Percentiles rank a stretch among this genome's conserved stretches.
phyloP scores from a whole-genome alignment of 1,284 basidiomycete species.

The Moniliella sp. region DNA sequence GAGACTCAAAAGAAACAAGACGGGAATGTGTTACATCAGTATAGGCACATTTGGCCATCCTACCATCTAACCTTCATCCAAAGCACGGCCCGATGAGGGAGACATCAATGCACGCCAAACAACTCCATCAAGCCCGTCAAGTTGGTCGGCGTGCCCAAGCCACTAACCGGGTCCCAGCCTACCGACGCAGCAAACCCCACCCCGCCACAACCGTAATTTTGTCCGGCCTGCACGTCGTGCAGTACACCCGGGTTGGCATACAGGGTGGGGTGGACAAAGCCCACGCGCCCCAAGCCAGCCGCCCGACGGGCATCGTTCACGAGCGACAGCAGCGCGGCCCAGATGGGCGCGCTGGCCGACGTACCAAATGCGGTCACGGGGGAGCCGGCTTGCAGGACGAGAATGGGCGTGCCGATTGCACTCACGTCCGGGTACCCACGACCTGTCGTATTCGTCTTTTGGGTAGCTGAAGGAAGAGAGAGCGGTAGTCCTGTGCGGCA shows the following conservation, averaged over 20 bases:
- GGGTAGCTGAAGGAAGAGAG: slow-evolving; percentile 38
- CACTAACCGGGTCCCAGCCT: slow-evolving; percentile 2
- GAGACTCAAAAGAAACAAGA: too few species aligned
- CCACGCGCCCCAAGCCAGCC: slow-evolving; percentile 2
- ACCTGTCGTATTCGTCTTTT: slow-evolving; percentile 42
- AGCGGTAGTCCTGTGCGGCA: slow-evolving; percentile 43
- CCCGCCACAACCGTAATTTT: slow-evolving; percentile 1
- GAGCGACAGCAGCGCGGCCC: slow-evolving; percentile 1
- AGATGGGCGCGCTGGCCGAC: slow-evolving; percentile 2
- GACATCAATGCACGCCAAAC: too few species aligned
- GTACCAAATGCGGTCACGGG: slow-evolving; percentile 1
- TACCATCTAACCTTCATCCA: too few species aligned
- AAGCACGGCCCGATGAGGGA: too few species aligned
- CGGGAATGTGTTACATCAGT: too few species aligned
- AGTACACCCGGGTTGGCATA: slow-evolving; percentile 2
- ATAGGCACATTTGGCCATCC: too few species aligned
- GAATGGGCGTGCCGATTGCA: slow-evolving; percentile 41
- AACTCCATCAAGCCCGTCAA: too few species aligned
- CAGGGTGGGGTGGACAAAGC: slow-evolving; percentile 2
- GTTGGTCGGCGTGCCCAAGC: slow-evolving; percentile 3
- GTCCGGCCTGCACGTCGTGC: slow-evolving; percentile 1
- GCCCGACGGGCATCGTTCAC: slow-evolving; percentile 7
- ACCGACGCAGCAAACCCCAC: slow-evolving; percentile 4
- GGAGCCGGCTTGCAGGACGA: slow-evolving; percentile 18
- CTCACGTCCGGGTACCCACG: slow-evolving; percentile 50